Percentiles rank a stretch among this genome's conserved stretches.
Evolutionary conservation across 371 early-diverging fungal genomes (phyloP).

Genomic region (Mucor saturninus): DNA sequence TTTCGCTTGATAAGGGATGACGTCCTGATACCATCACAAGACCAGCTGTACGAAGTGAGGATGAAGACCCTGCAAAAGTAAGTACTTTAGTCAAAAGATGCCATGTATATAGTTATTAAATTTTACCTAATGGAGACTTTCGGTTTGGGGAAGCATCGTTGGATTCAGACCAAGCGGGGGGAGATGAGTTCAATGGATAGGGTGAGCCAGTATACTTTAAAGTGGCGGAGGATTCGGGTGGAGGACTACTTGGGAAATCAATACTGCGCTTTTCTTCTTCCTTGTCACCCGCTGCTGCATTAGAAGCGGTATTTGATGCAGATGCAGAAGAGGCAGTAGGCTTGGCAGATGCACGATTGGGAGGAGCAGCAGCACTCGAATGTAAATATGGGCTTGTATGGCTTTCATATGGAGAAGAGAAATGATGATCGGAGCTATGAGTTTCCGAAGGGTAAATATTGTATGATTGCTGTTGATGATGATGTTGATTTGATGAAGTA

Average conservation of each 20-base stretch:
- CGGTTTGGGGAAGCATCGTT: not conserved
- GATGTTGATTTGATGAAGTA: not conserved
- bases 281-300: not conserved
- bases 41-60: conserved; percentile 14
- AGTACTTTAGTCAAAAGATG: not conserved
- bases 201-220: not conserved
- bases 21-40: conserved; percentile 21
- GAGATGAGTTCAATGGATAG: not conserved
- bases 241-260: conserved; percentile 27
- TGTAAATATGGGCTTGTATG: conserved; percentile 10
- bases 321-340: not conserved
- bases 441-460: not conserved
- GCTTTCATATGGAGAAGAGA: conserved; percentile 10
- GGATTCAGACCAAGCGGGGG: conserved; percentile 8
- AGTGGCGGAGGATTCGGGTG: conserved; percentile 17
- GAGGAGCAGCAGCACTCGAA: not conserved
- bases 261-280: conserved; percentile 12
- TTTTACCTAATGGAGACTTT: conserved; percentile 17
- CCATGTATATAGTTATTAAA: not conserved
- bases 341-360: not conserved
- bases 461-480: not conserved
- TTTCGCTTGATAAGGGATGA: conserved; percentile 20
- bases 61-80: conserved; percentile 7
- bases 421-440: not conserved
- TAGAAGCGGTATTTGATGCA: not conserved